Conservation (phyloP, 2,329 filamentous ascomycete genomes). For the Chaetomiaceae sp. region DNA sequence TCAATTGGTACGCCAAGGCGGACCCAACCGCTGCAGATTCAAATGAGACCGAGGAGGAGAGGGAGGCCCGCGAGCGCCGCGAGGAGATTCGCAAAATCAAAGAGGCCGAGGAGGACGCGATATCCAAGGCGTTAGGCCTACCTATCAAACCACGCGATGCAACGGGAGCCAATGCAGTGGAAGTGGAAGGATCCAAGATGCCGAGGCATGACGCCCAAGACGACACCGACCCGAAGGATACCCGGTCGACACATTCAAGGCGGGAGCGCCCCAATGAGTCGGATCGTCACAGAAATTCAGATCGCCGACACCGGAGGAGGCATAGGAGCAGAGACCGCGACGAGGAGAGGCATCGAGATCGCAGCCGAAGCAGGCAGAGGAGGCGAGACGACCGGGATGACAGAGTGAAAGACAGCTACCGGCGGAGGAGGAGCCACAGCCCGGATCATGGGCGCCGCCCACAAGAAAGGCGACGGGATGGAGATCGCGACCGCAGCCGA, state of each 20-base stretch:
- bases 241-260: slow-evolving; percentile 10
- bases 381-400: slow-evolving; percentile 23
- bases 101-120: slow-evolving; percentile 87
- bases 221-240: slow-evolving; percentile 22
- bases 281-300: slow-evolving; percentile 31
- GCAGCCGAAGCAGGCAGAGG: slow-evolving; percentile 26
- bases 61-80: slow-evolving; percentile 56
- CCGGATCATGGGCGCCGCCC: slow-evolving; percentile 20
- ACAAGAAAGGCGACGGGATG: slow-evolving; percentile 28
- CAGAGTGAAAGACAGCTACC: slow-evolving; percentile 30
- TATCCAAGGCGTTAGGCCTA: slow-evolving; percentile 75
- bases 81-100: slow-evolving; percentile 80
- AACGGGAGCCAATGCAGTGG: slow-evolving; percentile 64
- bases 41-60: slow-evolving; percentile 55
- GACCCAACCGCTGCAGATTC: slow-evolving; percentile 44
- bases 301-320: slow-evolving; percentile 32
- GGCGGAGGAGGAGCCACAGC: slow-evolving; percentile 36
- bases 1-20: slow-evolving; percentile 61
- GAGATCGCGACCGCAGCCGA: slow-evolving; percentile 32
- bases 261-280: slow-evolving; percentile 29
- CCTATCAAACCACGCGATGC: slow-evolving; percentile 59
- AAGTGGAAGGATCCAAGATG: slow-evolving; percentile 44
- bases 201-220: slow-evolving; percentile 29
- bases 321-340: slow-evolving; percentile 29
- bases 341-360: slow-evolving; percentile 21